Evolutionary conservation across 306 rosid genomes (phyloP), one percentile per base, ranked within the genome.

Genomic region (Styphnolobium japonicum): DNA sequence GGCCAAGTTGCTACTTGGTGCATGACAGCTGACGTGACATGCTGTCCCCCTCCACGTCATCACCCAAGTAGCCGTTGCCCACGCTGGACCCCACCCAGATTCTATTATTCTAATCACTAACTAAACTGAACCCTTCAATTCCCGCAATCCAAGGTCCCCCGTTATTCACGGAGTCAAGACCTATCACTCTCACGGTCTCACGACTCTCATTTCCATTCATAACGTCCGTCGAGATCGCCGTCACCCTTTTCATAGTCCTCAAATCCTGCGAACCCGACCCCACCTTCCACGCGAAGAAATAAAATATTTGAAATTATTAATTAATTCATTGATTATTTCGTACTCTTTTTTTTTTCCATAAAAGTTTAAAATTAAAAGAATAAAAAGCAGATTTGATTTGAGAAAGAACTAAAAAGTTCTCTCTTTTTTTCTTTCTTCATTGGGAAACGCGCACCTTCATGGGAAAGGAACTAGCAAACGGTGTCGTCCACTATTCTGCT

Each of bases 21-120:
- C 39, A n/a, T 67, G 72, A 75, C 72, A 36, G 77, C 77, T 81
- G 76, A 67, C 81, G 11, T n/a, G 66, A 80, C 84, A 80, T 46
- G 65, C 49, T 73, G 71, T 42, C 55, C 42, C 56, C 57, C 61
- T 74, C 58, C 84, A 66, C 21, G 63, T 55, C 82, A 40, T 21
- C 82, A 70, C 27, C 27, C 9, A 52, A 22, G 48, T 77, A 77
- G 82, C 58, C 71, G 86, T 83, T 83, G 34, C 7, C 21, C 22
- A 9, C 0, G 3, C 2, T 48, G 7, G 67, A 68, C 61, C 73
- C 81, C 71, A 74, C 72, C 42, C 42, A 37, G 7, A 4, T 5
- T 37, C 42, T 8, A 4, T 5, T 36, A n/a, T n/a, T n/a, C n/a
- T n/a, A n/a, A n/a, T n/a, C n/a, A n/a, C n/a, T n/a, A n/a, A n/a